Evolutionary conservation across 345 rosid genomes (phyloP), one percentile per base, ranked within the genome.

Genomic region (Acer saccharum): DNA sequence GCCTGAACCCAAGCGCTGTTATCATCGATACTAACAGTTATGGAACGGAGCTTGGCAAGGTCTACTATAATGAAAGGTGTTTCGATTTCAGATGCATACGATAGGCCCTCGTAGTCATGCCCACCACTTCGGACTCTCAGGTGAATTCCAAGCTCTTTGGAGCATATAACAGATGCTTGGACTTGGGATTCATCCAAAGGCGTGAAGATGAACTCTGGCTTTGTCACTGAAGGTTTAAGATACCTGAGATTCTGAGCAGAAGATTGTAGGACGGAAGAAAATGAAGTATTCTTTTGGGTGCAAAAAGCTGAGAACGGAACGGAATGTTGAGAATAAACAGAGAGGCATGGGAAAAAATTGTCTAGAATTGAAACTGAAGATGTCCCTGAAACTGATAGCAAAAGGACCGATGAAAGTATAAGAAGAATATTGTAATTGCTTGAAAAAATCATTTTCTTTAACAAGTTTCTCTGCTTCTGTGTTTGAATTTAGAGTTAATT

Each of bases 1-100:
- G 85, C 77, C 46, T 84, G 83, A 62, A 74, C 83, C 88, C 88
- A 85, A 3, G 88, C 86, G 14, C 77, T 77, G 17, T 58, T 71
- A 54, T 69, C 48, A 0, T 69, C 32, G 4, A 82, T 72, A 64
- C 80, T 76, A 8, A 85, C 84, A 8, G 18, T 20, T n/a, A 85
- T 27, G 18, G 75, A 43, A 3, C 86, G 81, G 17, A 85, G 81
- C 46, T 61, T 75, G 61, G 75, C 66, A 8, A 80, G 81, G 78
- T 85, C 88, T 25, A 82, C 57, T 39, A 85, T 64, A 16, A 78
- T 20, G 77, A 82, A 85, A 44, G 86, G 83, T 9, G 78, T 43
- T 63, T 82, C 81, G 55, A 64, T 74, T 82, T 79, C 71, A 1
- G 85, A 79, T 3, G 69, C 77, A 60, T 85, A 85, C 3, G 87